Evolutionary conservation across 78 protist species (phyloP).

Genomic region (Blattamonas nauphoetae): DNA sequence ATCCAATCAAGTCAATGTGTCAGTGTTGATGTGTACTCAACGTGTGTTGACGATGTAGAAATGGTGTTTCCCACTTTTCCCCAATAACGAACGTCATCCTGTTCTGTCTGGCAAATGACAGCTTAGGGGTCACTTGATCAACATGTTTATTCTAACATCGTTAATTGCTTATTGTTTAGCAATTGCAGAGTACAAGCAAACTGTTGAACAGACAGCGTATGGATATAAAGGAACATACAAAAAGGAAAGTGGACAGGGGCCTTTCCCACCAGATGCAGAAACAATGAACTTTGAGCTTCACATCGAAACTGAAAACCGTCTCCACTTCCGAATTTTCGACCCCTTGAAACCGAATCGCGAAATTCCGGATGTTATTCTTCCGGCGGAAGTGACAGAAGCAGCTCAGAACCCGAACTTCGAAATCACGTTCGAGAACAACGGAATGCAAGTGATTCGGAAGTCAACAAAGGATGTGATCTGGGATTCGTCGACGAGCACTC

Average conservation of each 20-base stretch:
- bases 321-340: constrained; percentile 40
- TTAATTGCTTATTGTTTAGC: too few species aligned
- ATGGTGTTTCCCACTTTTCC: too few species aligned
- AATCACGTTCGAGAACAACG: not conserved
- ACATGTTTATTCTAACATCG: too few species aligned
- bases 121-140: too few species aligned
- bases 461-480: constrained; percentile 1
- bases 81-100: too few species aligned
- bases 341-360: constrained; percentile 32
- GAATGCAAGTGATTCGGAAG: not conserved
- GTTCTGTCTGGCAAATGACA: too few species aligned
- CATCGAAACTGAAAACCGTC: not conserved
- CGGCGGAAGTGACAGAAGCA: not conserved
- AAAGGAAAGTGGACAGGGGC: not conserved
- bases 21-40: too few species aligned
- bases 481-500: constrained; percentile 1
- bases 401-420: not conserved
- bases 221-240: not conserved
- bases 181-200: too few species aligned
- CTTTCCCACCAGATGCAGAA: not conserved
- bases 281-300: not conserved
- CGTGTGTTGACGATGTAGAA: too few species aligned
- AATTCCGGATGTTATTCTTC: not conserved
- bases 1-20: too few species aligned
- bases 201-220: not conserved